Percentiles rank a stretch among this genome's conserved stretches.
These are phyloP conservation scores for Cystofilobasidium bisporidii DNA, from an alignment of 768 basidiomycete species.

Conservation along the genomic window DNA sequence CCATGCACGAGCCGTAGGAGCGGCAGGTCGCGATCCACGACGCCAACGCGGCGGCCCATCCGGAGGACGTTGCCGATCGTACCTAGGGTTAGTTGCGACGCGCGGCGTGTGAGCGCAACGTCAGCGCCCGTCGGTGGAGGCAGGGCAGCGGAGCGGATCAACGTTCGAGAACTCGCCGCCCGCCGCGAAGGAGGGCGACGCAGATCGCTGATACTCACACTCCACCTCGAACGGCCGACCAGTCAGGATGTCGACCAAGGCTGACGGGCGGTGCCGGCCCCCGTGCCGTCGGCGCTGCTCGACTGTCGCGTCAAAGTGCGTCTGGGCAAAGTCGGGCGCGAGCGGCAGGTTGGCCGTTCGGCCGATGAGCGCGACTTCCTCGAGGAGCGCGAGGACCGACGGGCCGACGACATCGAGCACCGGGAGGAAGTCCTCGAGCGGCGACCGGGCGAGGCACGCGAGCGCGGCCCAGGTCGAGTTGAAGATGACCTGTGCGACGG, in stretches of 20 bases:
- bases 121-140: no score
- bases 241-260: neutral
- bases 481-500: neutral
- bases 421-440: slow-evolving; percentile 15
- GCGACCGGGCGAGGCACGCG: slow-evolving; percentile 17
- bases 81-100: no score
- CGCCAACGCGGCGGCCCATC: no score
- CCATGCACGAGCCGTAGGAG: no score
- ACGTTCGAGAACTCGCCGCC: no score
- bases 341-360: slow-evolving; percentile 20
- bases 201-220: no score
- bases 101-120: no score
- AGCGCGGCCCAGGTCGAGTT: slow-evolving; percentile 9
- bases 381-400: slow-evolving; percentile 9
- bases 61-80: no score
- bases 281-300: neutral
- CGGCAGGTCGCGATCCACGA: no score
- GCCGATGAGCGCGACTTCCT: slow-evolving; percentile 24
- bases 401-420: slow-evolving; percentile 20
- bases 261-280: neutral
- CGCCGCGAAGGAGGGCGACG: no score
- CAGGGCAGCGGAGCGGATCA: no score
- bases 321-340: slow-evolving; percentile 12
- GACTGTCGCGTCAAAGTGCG: slow-evolving; percentile 1
- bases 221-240: slow-evolving; percentile 1